phyloP scores from a whole-genome alignment of 148 eudicot species.

The Diospyros kaki region DNA sequence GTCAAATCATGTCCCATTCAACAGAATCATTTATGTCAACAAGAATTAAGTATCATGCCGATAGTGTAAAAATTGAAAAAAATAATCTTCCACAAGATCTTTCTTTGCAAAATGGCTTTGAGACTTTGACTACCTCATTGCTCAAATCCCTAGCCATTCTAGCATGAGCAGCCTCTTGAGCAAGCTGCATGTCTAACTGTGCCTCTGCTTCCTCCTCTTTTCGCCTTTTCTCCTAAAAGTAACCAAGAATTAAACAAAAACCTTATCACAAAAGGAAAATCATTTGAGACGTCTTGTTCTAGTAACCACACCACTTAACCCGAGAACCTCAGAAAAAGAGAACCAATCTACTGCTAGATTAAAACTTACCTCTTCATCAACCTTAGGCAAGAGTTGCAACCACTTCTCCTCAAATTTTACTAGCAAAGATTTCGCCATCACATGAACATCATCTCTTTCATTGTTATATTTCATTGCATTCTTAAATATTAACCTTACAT shows the following conservation, averaged over 20 bases:
- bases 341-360: background rate
- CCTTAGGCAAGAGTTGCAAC: constrained; percentile 79
- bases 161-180: constrained; percentile 51
- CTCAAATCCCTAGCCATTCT: constrained; percentile 51
- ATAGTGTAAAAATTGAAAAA: background rate
- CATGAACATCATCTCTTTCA: constrained; percentile 67
- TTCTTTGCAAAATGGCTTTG: background rate
- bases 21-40: background rate
- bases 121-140: constrained; percentile 32
- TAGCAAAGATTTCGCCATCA: constrained; percentile 76
- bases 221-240: constrained; percentile 46
- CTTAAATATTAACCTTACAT: constrained; percentile 75
- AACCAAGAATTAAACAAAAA: constrained; percentile 6
- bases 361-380: constrained; percentile 67
- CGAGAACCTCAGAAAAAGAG: background rate
- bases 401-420: constrained; percentile 82
- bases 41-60: background rate
- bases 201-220: constrained; percentile 48
- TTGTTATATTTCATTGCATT: constrained; percentile 89
- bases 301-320: constrained; percentile 1
- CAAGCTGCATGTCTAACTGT: constrained; percentile 35
- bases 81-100: background rate
- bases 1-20: background rate
- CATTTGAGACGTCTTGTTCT: background rate
- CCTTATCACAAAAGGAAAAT: background rate